Percentiles rank a stretch among this genome's conserved stretches.
phyloP scores from a whole-genome alignment of 2,329 filamentous ascomycete species.

The Aspergillus puulaauensis region DNA sequence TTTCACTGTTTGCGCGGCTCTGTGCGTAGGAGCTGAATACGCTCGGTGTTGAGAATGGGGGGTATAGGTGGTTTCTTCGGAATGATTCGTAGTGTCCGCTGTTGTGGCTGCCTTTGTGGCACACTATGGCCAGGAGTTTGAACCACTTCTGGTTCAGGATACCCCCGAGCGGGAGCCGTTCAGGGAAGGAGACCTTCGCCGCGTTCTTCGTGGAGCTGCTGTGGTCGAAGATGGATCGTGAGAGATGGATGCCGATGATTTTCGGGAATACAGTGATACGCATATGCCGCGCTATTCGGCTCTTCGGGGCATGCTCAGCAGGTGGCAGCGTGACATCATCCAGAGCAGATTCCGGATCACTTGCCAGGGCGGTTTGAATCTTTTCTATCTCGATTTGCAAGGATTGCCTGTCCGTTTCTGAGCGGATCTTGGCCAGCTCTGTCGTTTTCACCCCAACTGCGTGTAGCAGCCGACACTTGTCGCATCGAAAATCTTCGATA shows the following conservation, averaged over 20 bases:
- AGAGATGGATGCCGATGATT: conserved; percentile 87
- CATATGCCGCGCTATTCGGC: conserved; percentile 82
- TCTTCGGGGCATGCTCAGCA: conserved; percentile 70
- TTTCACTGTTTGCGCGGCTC: conserved; percentile 58
- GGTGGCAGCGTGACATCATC: conserved; percentile 74
- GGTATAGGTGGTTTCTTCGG: conserved; percentile 74
- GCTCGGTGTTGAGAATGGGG: conserved; percentile 79
- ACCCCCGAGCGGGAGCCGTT: conserved; percentile 78
- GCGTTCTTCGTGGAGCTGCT: conserved; percentile 86
- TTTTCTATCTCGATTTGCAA: conserved; percentile 62
- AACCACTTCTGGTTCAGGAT: conserved; percentile 77
- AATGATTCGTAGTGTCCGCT: conserved; percentile 98
- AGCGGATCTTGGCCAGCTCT: conserved; percentile 57
- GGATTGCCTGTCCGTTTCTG: conserved; percentile 51
- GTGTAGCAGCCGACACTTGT: conserved; percentile 84
- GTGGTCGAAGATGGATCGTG: conserved; percentile 84
- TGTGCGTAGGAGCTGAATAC: conserved; percentile 73
- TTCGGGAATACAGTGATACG: conserved; percentile 86
- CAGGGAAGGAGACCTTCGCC: conserved; percentile 90
- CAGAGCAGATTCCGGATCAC: conserved; percentile 76
- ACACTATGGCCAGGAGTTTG: conserved; percentile 81
- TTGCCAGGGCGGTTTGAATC: conserved; percentile 69
- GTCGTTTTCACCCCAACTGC: conserved; percentile 65
- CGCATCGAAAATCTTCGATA: conserved; percentile 96
- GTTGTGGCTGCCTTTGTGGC: conserved; percentile 92